Base-by-base conservation (phyloP, 495 filamentous ascomycete genomes). In the Aspergillus funiculosus region DNA sequence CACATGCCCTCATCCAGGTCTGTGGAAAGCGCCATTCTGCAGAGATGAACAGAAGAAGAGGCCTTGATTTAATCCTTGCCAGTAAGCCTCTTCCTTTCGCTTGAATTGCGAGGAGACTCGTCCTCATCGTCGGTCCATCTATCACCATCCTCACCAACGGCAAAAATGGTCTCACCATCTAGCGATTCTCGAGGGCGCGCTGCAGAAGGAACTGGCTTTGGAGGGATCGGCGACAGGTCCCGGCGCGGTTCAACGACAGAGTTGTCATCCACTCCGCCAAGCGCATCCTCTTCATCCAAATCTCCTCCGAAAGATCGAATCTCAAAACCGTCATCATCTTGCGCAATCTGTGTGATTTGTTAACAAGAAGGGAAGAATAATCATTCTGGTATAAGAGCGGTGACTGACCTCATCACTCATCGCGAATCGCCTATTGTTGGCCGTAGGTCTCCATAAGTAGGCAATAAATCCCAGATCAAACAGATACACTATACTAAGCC, bases 281-380 rank as follows among this genome's bases (percentile, higher is more conserved):
- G 64, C 11, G 60, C 67, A 31, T 75, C 71, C 54, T 78, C 79
- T 50, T 85, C 79, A 52, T 96, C 91, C 32, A 89, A 76, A 0
- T 77, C 82, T 60, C 88, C 86, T 20, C 87, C 88, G 37, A 99
- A 85, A 27, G 89, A 90, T 39, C 86, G 85, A 54, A 99, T 95
- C 62, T 99, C 94, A 56, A 99, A 97, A 8, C 89, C 92, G 58
- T 97, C 94, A 54, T 99, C 92, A 63, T 99, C 90, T 78, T 96
- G 92, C 5, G 94, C 92, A 58, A 99, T 81, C 81, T 85, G 39
- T 25, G 52, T 39, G 6, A 19, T 25, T 29, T 22, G 54, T 73
- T 21, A 74, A 64, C 25, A 61, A 29, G 7, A 17, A 26, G 20
- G 10, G 18, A 11, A 25, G 42, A 20, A 35, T 18, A 21, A 14